Evolutionary conservation across 1,284 basidiomycete genomes (phyloP), one percentile per base, ranked within the genome.

Genomic region (Rhodotorula sp.): DNA sequence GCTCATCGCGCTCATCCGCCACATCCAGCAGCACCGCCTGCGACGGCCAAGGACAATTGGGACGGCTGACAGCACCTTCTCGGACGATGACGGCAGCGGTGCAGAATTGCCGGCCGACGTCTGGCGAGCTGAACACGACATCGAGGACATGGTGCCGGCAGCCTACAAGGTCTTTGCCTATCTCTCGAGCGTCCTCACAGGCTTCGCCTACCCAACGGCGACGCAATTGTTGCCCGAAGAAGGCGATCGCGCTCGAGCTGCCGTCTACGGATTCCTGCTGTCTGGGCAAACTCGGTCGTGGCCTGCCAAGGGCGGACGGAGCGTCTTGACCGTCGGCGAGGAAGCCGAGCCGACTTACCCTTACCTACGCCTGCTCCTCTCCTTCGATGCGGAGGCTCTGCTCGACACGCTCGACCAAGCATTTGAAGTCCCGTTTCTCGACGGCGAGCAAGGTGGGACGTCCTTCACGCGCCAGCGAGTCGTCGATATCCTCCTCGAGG

Each of bases 91-190:
- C n/a, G 50, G 34, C n/a, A n/a, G 44, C 22, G 70, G 80, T 9
- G 79, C 81, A 58, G 80, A 81, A 24, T 81, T 84, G 58, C 77
- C 15, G n/a, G 16, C 8, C 37, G 28, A 11, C 47, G 56, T 56
- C 15, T 57, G 57, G 54, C 18, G 57, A 18, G 53, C n/a, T 7
- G 56, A 70, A 9, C 52, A 82, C 63, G 76, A 81, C 51, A 81
- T 87, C 67, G 89, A 91, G 76, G 81, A 84, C 1, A 81, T 85
- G 54, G 85, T 88, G 30, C 81, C 88, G 30, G 88, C 92, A 76
- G 91, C 92, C 2, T 94, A 96, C 84, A 95, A 94, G 81, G 85
- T 97, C 60, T 98, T 91, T 77, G 88, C 91, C 0, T 99, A 96
- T 80, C 83, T 99, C n/a, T 88, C 90, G 28, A 86, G 90, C 70